phyloP scores from a whole-genome alignment of 2,329 filamentous ascomycete species.

The Magnaporthiopsis rhizophila region DNA sequence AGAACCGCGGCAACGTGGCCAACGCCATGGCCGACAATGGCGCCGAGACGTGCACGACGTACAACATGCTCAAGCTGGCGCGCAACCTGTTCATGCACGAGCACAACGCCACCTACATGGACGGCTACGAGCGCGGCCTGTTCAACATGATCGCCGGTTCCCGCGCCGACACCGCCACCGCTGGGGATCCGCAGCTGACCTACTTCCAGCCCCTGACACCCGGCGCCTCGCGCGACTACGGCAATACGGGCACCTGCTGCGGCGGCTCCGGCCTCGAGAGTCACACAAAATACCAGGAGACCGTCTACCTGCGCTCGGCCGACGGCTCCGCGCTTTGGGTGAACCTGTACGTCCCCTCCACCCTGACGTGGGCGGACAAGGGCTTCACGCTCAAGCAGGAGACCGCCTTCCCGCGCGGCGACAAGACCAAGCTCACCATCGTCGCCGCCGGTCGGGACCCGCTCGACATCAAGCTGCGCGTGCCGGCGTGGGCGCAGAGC shows the following conservation, averaged over 20 bases:
- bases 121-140: constrained; percentile 24
- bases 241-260: constrained; percentile 25
- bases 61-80: constrained; percentile 24
- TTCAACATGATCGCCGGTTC: constrained; percentile 26
- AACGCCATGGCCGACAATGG: constrained; percentile 20
- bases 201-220: constrained; percentile 25
- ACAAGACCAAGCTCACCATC: constrained; percentile 20
- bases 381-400: constrained; percentile 21
- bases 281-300: constrained; percentile 27
- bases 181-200: constrained; percentile 17
- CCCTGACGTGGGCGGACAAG: constrained; percentile 21
- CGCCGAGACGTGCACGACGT: constrained; percentile 25
- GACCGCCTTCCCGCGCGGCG: constrained; percentile 21
- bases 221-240: constrained; percentile 19
- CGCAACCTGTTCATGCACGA: constrained; percentile 24
- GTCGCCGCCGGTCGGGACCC: constrained; percentile 16
- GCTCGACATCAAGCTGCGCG: constrained; percentile 23
- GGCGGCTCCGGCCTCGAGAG: constrained; percentile 25
- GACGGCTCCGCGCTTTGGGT: constrained; percentile 23
- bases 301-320: constrained; percentile 24
- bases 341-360: constrained; percentile 24
- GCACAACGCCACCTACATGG: constrained; percentile 25
- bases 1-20: constrained; percentile 25
- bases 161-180: constrained; percentile 18
- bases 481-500: constrained; percentile 20